Evolutionary conservation across 2,329 filamentous ascomycete genomes (phyloP).

Genomic region (Trichophyton verrucosum): DNA sequence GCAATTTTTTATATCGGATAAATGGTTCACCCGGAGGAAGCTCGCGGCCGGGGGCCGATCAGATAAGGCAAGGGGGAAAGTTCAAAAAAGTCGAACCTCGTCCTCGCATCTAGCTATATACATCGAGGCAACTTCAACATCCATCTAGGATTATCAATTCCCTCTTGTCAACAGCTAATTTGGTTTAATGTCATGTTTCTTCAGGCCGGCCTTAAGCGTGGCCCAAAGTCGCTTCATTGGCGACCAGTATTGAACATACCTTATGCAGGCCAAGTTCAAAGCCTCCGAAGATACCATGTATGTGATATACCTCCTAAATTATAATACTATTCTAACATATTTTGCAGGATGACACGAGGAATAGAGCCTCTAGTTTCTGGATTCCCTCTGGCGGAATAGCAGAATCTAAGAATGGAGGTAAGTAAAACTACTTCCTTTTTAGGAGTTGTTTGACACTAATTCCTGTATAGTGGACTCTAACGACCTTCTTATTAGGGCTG

Average conservation of each 20-base stretch:
- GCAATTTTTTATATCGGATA: not conserved
- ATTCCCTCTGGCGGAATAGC: slow-evolving; percentile 60
- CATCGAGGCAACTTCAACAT: not conserved
- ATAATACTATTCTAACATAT: not conserved
- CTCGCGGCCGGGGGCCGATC: not conserved
- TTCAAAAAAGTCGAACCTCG: not conserved
- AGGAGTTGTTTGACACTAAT: not conserved
- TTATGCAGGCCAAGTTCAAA: not conserved
- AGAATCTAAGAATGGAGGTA: slow-evolving; percentile 35
- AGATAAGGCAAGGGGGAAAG: not conserved
- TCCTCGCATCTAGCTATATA: not conserved
- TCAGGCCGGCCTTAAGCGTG: not conserved
- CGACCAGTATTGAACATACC: not conserved
- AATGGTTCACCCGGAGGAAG: not conserved
- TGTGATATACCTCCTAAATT: not conserved
- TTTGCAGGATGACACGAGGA: slow-evolving; percentile 42
- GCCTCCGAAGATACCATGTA: slow-evolving; percentile 2
- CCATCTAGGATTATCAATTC: not conserved
- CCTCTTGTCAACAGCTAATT: too few species aligned
- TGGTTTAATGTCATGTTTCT: not conserved
- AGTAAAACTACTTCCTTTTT: not conserved
- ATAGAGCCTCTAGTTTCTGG: slow-evolving; percentile 64
- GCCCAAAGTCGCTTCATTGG: not conserved
- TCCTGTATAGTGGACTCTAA: slow-evolving; percentile 44
- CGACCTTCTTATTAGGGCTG: slow-evolving; percentile 55